Evolutionary conservation across 805 yeast species (phyloP).

Genomic region (Yarrowia sp.): DNA sequence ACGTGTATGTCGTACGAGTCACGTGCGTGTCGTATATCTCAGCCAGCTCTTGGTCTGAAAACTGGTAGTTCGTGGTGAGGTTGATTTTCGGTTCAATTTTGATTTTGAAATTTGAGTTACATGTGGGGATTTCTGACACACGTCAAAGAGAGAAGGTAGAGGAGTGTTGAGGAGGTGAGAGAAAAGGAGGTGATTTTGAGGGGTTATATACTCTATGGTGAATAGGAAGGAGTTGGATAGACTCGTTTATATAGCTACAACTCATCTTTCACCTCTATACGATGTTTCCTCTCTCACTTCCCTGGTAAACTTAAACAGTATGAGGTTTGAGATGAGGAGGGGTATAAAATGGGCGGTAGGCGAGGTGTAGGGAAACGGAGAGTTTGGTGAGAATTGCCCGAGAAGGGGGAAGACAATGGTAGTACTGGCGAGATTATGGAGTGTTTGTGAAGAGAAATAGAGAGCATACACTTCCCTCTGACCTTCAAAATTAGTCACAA

Average conservation of each 20-base stretch:
- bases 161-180: background rate
- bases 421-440: too few species aligned
- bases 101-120: conserved; percentile 20
- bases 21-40: background rate
- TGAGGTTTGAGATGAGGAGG: background rate
- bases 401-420: background rate
- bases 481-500: conserved; percentile 7
- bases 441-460: too few species aligned
- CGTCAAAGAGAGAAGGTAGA: background rate
- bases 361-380: too few species aligned
- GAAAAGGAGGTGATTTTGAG: too few species aligned
- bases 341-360: background rate
- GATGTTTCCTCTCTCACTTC: too few species aligned
- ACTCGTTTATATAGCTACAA: too few species aligned
- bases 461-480: too few species aligned
- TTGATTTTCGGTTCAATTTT: conserved; percentile 12
- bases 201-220: too few species aligned
- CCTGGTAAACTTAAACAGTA: background rate
- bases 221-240: too few species aligned
- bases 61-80: background rate
- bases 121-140: conserved; percentile 28
- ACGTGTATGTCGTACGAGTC: background rate
- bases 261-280: too few species aligned
- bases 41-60: too few species aligned
- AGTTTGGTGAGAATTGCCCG: too few species aligned